Evolutionary conservation across 2,329 filamentous ascomycete species (phyloP).

Genomic region (Neopestalotiopsis sp.): DNA sequence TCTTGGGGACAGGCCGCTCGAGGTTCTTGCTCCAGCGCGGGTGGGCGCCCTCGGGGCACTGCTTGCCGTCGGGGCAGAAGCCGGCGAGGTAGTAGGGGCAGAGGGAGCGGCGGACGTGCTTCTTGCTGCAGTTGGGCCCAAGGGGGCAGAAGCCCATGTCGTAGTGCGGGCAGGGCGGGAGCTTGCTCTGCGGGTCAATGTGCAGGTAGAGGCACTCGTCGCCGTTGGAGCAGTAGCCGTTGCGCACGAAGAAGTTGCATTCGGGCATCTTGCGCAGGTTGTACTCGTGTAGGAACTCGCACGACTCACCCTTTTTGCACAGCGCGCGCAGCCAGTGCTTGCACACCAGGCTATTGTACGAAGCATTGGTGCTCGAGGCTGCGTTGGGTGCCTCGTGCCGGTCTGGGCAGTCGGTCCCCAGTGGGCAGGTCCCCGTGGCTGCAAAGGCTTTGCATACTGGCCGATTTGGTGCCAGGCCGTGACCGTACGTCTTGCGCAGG

Average conservation of each 20-base stretch:
- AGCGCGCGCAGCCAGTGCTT: constrained; percentile 98
- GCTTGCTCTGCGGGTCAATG: constrained; percentile 80
- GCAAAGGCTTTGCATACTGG: constrained; percentile 87
- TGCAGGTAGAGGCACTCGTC: constrained; percentile 96
- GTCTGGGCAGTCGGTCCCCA: constrained; percentile 84
- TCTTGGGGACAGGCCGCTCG: constrained; percentile 75
- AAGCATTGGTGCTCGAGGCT: constrained; percentile 44
- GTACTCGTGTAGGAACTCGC: constrained; percentile 98
- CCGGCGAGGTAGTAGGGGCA: constrained; percentile 90
- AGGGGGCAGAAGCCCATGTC: constrained; percentile 93
- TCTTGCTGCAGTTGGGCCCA: constrained; percentile 84
- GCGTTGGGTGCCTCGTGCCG: constrained; percentile 65
- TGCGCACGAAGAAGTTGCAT: constrained; percentile 94
- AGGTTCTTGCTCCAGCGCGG: constrained; percentile 79
- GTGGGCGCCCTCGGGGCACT: constrained; percentile 82
- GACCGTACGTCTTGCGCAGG: constrained; percentile 81
- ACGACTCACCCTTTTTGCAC: constrained; percentile 96
- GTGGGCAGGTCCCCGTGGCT: constrained; percentile 78
- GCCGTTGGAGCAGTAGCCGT: constrained; percentile 94
- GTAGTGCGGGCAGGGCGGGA: constrained; percentile 87
- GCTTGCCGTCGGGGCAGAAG: constrained; percentile 84
- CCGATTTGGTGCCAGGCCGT: constrained; percentile 78
- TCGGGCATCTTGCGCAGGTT: constrained; percentile 98
- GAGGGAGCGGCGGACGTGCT: constrained; percentile 81
- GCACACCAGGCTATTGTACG: constrained; percentile 86